A percentile compares a stretch with the other conserved stretches of the same genome.
Evolutionary conservation across 148 eudicot species (phyloP).

Genomic region (Polygonum aviculare): DNA sequence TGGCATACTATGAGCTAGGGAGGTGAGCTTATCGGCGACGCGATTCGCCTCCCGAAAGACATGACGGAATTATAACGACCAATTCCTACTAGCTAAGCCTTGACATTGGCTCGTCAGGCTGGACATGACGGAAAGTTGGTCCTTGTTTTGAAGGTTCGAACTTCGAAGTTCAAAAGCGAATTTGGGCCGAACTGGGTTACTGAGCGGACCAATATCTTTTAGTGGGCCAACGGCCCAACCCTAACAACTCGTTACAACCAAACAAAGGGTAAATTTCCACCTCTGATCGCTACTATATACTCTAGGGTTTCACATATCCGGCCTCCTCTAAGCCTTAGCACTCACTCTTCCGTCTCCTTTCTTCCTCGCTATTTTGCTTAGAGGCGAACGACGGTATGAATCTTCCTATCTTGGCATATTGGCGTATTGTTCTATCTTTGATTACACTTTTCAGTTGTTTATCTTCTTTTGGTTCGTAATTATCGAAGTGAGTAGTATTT

Average conservation of each 20-base stretch:
- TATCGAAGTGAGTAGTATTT: not conserved
- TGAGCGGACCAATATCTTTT: not conserved
- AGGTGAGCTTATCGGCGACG: too few relatives aligned
- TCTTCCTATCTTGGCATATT: not conserved
- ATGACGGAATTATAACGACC: too few relatives aligned
- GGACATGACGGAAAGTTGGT: too few relatives aligned
- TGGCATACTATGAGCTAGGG: too few relatives aligned
- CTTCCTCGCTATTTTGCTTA: not conserved
- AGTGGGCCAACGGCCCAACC: not conserved
- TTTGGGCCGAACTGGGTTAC: not conserved
- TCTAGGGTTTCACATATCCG: not conserved
- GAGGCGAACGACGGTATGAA: slow-evolving; percentile 9
- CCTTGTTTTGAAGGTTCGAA: too few relatives aligned
- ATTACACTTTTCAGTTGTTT: not conserved
- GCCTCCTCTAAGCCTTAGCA: not conserved
- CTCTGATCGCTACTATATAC: not conserved
- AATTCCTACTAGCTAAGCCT: too few relatives aligned
- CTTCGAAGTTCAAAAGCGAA: not conserved
- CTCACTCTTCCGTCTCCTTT: not conserved
- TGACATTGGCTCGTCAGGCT: too few relatives aligned
- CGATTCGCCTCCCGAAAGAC: too few relatives aligned
- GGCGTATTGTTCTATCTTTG: not conserved
- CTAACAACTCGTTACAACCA: not conserved
- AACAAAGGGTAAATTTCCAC: not conserved
- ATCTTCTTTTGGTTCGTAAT: not conserved